Conservation (phyloP, 2,329 filamentous ascomycete species). For the Clonostachys chloroleuca region DNA sequence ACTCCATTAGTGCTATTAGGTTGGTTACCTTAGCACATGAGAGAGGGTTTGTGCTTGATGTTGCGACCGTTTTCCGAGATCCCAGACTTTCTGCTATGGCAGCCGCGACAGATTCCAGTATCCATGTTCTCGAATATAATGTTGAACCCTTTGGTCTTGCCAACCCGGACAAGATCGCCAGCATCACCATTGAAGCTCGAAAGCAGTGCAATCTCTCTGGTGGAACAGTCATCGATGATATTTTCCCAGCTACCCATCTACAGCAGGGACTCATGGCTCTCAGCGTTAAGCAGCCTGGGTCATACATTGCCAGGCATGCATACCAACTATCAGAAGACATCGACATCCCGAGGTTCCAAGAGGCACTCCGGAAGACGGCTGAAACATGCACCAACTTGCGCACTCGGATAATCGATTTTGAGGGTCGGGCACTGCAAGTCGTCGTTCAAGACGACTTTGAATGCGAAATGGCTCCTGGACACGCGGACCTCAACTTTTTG, state of each 20-base stretch:
- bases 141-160: not conserved
- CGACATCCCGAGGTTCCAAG: slow-evolving; percentile 14
- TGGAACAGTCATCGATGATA: slow-evolving; percentile 13
- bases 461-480: not conserved
- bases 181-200: not conserved
- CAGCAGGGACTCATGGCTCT: slow-evolving; percentile 33
- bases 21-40: slow-evolving; percentile 30
- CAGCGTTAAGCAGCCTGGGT: slow-evolving; percentile 21
- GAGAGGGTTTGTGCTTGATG: slow-evolving; percentile 26
- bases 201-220: not conserved
- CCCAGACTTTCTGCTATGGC: slow-evolving; percentile 37
- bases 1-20: slow-evolving; percentile 40
- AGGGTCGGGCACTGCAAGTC: slow-evolving; percentile 3
- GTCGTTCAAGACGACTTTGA: slow-evolving; percentile 4
- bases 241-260: slow-evolving; percentile 32
- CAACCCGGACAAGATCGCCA: not conserved
- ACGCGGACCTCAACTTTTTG: not conserved
- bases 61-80: slow-evolving; percentile 31
- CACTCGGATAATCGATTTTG: slow-evolving; percentile 2
- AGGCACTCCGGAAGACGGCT: slow-evolving; percentile 14
- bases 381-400: slow-evolving; percentile 4
- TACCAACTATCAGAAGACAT: slow-evolving; percentile 10
- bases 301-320: slow-evolving; percentile 26
- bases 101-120: slow-evolving; percentile 1
- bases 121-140: not conserved